Evolutionary conservation across 345 rosid species (phyloP).

Genomic region (Cardamine occulta): DNA sequence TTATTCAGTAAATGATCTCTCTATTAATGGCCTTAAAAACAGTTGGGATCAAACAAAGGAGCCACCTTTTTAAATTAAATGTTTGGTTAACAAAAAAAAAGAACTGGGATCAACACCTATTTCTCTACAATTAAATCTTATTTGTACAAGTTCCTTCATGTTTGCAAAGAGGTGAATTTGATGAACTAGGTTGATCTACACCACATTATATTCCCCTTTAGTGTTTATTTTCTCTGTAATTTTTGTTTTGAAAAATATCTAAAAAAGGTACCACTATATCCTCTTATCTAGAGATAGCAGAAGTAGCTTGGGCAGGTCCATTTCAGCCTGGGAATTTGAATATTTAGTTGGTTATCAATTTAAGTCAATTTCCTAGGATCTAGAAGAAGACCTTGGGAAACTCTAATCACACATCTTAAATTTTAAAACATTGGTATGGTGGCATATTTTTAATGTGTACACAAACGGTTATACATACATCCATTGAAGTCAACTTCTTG

Average conservation of each 20-base stretch:
- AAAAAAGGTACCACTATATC: background rate
- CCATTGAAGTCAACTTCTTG: slow-evolving; percentile 23
- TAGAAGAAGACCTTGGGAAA: background rate
- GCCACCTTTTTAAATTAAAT: background rate
- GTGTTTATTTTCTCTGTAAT: background rate
- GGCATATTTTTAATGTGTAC: background rate
- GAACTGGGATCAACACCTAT: background rate
- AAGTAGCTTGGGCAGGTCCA: background rate
- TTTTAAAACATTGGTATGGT: background rate
- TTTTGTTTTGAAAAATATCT: background rate
- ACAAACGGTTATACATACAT: background rate
- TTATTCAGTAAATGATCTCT: slow-evolving; percentile 82
- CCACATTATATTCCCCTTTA: background rate
- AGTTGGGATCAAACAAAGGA: background rate
- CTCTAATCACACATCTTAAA: background rate
- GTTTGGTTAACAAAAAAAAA: slow-evolving; percentile 13
- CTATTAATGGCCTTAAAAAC: slow-evolving; percentile 73
- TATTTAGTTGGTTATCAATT: background rate
- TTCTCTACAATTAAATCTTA: background rate
- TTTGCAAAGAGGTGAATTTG: background rate
- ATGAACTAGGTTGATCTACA: background rate
- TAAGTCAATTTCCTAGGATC: background rate
- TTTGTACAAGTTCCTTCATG: background rate
- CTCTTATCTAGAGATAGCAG: background rate
- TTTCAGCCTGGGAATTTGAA: background rate